Conservation (phyloP, 148 eudicot genomes). For the Chenopodium quinoa region DNA sequence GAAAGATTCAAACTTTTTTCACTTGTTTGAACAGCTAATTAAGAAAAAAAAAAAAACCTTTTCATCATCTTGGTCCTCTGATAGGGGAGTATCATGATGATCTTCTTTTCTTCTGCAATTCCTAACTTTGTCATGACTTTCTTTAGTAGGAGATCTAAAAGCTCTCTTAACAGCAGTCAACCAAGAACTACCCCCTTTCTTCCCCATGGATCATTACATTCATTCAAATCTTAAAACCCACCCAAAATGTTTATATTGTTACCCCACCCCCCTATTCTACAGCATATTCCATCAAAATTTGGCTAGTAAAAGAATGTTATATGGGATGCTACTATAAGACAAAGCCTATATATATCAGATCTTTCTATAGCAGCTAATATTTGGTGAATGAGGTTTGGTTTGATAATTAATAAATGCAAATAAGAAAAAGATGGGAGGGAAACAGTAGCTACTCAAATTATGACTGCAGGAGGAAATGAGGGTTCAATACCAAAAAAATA, state of each 20-base stretch:
- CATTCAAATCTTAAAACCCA: conserved; percentile 18
- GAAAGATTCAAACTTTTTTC: not conserved
- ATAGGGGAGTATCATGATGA: conserved; percentile 26
- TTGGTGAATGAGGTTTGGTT: conserved; percentile 4
- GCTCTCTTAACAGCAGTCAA: conserved; percentile 75
- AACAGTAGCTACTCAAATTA: conserved; percentile 12
- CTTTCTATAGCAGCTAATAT: conserved; percentile 7
- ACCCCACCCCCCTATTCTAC: conserved; percentile 14
- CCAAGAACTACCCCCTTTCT: conserved; percentile 58
- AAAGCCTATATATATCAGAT: not conserved
- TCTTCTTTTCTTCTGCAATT: conserved; percentile 48
- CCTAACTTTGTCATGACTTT: conserved; percentile 37
- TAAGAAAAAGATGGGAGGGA: conserved; percentile 9
- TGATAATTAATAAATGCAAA: conserved; percentile 13
- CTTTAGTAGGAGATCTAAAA: conserved; percentile 73
- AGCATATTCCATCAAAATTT: conserved; percentile 10
- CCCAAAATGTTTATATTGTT: not conserved
- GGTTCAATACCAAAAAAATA: not conserved
- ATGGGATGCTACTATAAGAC: not conserved
- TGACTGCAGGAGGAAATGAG: conserved; percentile 7
- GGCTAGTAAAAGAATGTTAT: conserved; percentile 9
- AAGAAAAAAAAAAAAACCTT: conserved; percentile 35
- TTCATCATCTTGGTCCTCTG: conserved; percentile 50
- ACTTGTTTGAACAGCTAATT: not conserved
- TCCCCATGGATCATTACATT: conserved; percentile 31